Evolutionary conservation across 1,284 basidiomycete species (phyloP), one percentile per base, ranked within the genome.

Genomic region (Vanrija humicola): DNA sequence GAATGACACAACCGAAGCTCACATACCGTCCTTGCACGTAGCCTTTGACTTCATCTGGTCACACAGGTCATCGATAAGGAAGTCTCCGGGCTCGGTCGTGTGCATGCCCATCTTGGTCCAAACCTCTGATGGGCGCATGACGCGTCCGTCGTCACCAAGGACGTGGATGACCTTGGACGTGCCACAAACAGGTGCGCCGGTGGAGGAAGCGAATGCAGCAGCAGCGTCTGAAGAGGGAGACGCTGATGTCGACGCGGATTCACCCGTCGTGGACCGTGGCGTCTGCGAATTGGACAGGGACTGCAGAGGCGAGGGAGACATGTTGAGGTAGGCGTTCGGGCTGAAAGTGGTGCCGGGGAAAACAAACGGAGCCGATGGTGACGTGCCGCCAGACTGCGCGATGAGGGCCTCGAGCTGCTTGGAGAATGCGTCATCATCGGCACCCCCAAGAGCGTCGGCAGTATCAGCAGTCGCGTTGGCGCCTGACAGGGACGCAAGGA

Each of bases 41-140:
- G 74, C 75, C 54, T 77, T 77, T 9, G 56, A 38, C 50, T 65
- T 61, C 69, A 77, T 74, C 57, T 69, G 65, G 48, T 72, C 69
- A 54, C 75, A 77, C 40, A 77, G 64, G 54, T 77, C 75, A 51
- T 77, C 75, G 45, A 77, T 69, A 34, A 76, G 54, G n/a, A 77
- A 57, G 29, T 74, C 64, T 46, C 65, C 64, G 6, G 65, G 60
- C n/a, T 56, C 43, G 38, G 53, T 40, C 50, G 55, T 49, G 54
- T 66, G 60, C 60, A 68, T 64, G 18, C 68, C 66, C 50, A 73
- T 67, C 44, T 59, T 56, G 23, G 66, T 62, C 73, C 74, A 76
- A 18, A 75, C 52, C 46, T 74, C 72, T 23, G 64, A 64, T 15
- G 73, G 71, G 38, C 70, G 67, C 51, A 75, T 61, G 7, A 72